phyloP scores from a whole-genome alignment of 2,329 filamentous ascomycete species.

The Penicillium sp. region DNA sequence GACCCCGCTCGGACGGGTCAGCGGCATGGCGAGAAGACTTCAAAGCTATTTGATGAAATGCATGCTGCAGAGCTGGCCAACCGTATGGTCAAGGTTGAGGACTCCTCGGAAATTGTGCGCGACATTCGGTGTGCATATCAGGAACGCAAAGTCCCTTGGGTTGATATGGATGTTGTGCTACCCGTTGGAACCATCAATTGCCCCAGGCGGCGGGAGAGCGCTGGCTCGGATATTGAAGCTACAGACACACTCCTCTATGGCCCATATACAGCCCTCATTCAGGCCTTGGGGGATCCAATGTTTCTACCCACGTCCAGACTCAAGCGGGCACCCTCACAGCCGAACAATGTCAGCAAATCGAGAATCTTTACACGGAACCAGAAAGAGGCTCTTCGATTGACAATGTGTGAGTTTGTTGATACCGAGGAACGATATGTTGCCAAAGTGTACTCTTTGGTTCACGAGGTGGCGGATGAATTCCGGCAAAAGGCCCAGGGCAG shows the following conservation, averaged over 20 bases:
- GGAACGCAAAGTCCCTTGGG: constrained; percentile 78
- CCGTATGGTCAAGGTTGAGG: constrained; percentile 79
- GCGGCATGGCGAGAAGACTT: constrained; percentile 62
- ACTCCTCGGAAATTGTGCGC: constrained; percentile 69
- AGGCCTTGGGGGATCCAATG: constrained; percentile 77
- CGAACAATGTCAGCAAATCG: constrained; percentile 75
- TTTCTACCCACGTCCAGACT: constrained; percentile 85
- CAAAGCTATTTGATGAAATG: constrained; percentile 80
- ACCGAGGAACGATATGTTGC: constrained; percentile 93
- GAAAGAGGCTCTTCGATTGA: constrained; percentile 80
- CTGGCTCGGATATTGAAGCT: constrained; percentile 49
- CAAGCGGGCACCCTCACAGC: constrained; percentile 82
- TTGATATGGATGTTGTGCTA: constrained; percentile 85
- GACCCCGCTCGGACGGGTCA: constrained; percentile 51
- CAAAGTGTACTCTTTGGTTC: constrained; percentile 82
- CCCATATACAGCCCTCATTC: constrained; percentile 73
- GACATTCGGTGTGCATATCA: constrained; percentile 75
- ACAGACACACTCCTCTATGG: constrained; percentile 64
- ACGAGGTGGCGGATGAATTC: constrained; percentile 78
- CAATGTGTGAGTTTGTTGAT: constrained; percentile 86
- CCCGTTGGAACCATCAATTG: constrained; percentile 72
- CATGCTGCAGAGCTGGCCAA: constrained; percentile 90
- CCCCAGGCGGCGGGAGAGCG: constrained; percentile 62
- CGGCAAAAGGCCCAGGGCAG: constrained; percentile 67
- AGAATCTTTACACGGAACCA: constrained; percentile 78